Evolutionary conservation across 192 early-diverging fungal genomes (phyloP), one percentile per base, ranked within the genome.

Genomic region (Umbelopsis ramanniana): DNA sequence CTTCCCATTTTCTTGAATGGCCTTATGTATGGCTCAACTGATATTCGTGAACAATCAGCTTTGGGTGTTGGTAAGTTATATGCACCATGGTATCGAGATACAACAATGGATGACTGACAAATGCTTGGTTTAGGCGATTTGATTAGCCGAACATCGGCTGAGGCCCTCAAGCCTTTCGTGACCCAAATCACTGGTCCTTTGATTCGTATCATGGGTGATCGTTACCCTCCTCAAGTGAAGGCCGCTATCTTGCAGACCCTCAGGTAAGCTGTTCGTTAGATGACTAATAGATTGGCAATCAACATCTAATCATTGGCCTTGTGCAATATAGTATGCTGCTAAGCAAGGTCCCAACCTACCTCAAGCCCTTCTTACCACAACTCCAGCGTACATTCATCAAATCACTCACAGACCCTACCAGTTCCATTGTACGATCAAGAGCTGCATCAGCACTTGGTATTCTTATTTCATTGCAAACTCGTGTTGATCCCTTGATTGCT

Each of bases 301-400:
- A 43, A 29, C 24, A 38, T 29, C 48, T 50, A 50, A 50, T 21
- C 48, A 50, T 21, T 50, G n/a, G 11, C 6, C 7, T 21, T 55
- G n/a, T 24, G 43, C 70, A 33, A 48, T 40, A 43, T 43, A 91
- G 88, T 48, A 70, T 89, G 48, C 80, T 98, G 8, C 83, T 99
- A 67, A 76, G 76, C 33, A 96, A 95, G 78, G 92, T 98, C 8
- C 92, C 97, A 24, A 82, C 91, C 26, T 88, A 93, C 73, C 85
- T 98, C 69, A 97, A 96, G 60, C 95, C 97, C 24, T 99, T 99
- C 90, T 82, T 99, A 66, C 97, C 97, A 37, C 97, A 99, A 85
- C 90, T 98, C 46, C 96, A 98, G 82, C 91, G 97, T 63, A 97
- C 97, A 1, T 98, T 99, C 74, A 90, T 95, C 69, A 97, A 97